Evolutionary conservation across 2,329 filamentous ascomycete species (phyloP).

Genomic region (Emergomyces orientalis): DNA sequence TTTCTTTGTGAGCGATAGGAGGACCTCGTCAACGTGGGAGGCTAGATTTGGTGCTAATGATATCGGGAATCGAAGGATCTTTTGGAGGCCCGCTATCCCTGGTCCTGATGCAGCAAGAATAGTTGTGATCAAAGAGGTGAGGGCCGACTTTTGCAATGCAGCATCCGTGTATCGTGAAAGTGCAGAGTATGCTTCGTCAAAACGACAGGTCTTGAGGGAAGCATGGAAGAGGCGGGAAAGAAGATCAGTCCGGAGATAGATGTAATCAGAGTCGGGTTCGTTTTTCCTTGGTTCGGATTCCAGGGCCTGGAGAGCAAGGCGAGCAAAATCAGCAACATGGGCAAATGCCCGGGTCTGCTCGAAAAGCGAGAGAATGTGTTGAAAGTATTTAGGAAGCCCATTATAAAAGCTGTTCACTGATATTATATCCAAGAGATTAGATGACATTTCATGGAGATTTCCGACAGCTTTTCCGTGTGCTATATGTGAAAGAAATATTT

Average conservation of each 20-base stretch:
- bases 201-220: slow-evolving; percentile 67
- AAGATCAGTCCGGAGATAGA: slow-evolving; percentile 55
- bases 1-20: slow-evolving; percentile 61
- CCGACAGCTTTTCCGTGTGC: slow-evolving; percentile 38
- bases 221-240: slow-evolving; percentile 77
- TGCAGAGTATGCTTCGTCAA: slow-evolving; percentile 71
- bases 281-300: slow-evolving; percentile 25
- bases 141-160: slow-evolving; percentile 60
- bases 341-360: slow-evolving; percentile 68
- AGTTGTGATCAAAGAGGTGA: slow-evolving; percentile 54
- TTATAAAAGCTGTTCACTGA: slow-evolving; percentile 60
- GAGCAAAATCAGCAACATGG: slow-evolving; percentile 75
- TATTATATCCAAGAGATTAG: slow-evolving; percentile 62
- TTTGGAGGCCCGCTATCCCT: slow-evolving; percentile 40
- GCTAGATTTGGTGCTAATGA: slow-evolving; percentile 54
- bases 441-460: slow-evolving; percentile 39
- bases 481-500: slow-evolving; percentile 13
- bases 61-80: slow-evolving; percentile 67
- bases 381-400: slow-evolving; percentile 75
- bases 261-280: slow-evolving; percentile 30
- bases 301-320: slow-evolving; percentile 59
- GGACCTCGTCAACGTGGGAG: slow-evolving; percentile 67
- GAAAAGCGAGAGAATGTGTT: slow-evolving; percentile 73
- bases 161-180: slow-evolving; percentile 63
- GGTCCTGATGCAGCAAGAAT: slow-evolving; percentile 35